Percentiles rank a stretch among this genome's conserved stretches.
These are phyloP conservation scores for Scleroderma citrinum DNA, from an alignment of 768 basidiomycete species.

Conservation along the genomic window DNA sequence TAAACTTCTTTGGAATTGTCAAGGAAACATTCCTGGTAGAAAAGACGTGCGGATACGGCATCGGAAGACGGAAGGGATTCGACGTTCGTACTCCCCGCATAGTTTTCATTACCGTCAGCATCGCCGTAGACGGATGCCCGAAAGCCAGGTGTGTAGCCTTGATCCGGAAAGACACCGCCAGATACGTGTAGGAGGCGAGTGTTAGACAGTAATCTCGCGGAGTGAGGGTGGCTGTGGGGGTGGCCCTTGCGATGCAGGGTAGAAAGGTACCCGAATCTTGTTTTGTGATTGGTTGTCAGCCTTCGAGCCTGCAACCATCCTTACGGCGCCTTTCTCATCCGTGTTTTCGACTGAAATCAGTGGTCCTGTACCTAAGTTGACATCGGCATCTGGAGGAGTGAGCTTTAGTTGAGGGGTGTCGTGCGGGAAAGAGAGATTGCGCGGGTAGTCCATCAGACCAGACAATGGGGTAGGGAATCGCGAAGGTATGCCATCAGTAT, in stretches of 20 bases:
- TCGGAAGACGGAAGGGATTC: constrained; percentile 1
- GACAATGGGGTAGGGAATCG: constrained; percentile 16
- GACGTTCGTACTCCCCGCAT: constrained; percentile 6
- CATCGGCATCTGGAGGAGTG: not conserved
- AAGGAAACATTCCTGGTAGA: not conserved
- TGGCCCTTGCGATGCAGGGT: constrained; percentile 16
- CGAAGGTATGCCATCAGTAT: constrained; percentile 22
- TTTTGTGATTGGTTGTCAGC: constrained; percentile 12
- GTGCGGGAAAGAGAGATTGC: constrained; percentile 17
- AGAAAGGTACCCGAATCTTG: constrained; percentile 7
- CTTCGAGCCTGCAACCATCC: constrained; percentile 5
- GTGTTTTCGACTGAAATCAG: constrained; percentile 1
- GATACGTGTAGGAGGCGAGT: constrained; percentile 15
- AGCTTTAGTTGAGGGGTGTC: not conserved
- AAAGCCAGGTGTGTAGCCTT: constrained; percentile 9
- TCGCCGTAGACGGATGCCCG: constrained; percentile 20
- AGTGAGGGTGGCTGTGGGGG: constrained; percentile 27
- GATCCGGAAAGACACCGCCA: constrained; percentile 14
- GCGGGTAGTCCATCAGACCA: constrained; percentile 14
- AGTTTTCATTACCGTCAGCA: constrained; percentile 28
- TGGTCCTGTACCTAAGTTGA: not conserved
- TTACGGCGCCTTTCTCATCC: not conserved
- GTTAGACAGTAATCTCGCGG: constrained; percentile 18
- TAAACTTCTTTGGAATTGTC: not conserved
- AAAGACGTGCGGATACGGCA: not conserved